Percentiles rank a stretch among this genome's conserved stretches.
Evolutionary conservation across 192 early-diverging fungal genomes (phyloP).

Genomic region (Helicostylum pulchrum): DNA sequence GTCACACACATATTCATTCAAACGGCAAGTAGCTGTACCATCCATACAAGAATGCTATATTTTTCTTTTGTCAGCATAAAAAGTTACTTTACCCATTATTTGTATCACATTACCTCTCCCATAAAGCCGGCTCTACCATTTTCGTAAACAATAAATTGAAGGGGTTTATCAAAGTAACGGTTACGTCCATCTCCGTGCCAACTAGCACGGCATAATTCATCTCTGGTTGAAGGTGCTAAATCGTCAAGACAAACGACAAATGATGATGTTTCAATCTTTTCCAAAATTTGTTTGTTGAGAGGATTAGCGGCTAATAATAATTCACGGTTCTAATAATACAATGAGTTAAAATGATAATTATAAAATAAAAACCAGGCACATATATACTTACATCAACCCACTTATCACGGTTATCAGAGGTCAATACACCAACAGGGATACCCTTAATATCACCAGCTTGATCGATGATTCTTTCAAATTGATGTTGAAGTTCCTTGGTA

Average conservation of each 20-base stretch:
- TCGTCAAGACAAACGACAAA: conserved; percentile 93
- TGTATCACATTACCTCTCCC: conserved; percentile 59
- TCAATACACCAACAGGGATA: conserved; percentile 81
- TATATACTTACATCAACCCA: conserved; percentile 73
- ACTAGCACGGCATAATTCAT: conserved; percentile 82
- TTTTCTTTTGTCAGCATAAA: neutral
- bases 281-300: conserved; percentile 67
- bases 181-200: conserved; percentile 98
- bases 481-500: conserved; percentile 78
- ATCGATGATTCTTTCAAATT: conserved; percentile 66
- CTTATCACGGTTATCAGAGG: conserved; percentile 89
- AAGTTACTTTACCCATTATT: neutral
- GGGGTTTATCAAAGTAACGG: conserved; percentile 96
- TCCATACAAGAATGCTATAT: conserved; percentile 87
- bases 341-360: neutral
- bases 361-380: neutral
- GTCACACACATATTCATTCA: conserved; percentile 80
- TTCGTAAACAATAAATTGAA: conserved; percentile 96
- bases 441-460: conserved; percentile 64
- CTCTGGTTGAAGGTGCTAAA: conserved; percentile 79
- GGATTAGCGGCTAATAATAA: conserved; percentile 61
- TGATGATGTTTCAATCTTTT: conserved; percentile 80
- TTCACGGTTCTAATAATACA: conserved; percentile 52
- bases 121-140: conserved; percentile 97
- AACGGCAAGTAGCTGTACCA: conserved; percentile 83